Percentiles rank a stretch among this genome's conserved stretches.
Conservation (phyloP, 2,329 filamentous ascomycete genomes). For the Fusarium verticillioides region DNA sequence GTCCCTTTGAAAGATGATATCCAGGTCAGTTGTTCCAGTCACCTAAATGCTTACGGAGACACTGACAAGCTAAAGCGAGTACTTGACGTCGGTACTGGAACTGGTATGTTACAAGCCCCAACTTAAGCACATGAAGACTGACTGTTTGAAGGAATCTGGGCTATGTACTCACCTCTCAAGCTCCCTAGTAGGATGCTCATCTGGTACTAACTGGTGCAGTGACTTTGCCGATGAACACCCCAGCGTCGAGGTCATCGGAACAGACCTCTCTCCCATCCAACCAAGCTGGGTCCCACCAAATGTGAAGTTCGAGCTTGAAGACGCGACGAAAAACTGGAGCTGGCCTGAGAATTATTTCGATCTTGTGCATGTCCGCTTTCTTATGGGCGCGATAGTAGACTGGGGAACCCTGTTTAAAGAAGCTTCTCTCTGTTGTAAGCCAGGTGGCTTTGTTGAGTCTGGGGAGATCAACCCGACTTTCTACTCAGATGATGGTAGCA, state of each 20-base stretch:
- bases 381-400: background rate
- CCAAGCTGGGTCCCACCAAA: background rate
- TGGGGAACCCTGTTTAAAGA: background rate
- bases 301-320: background rate
- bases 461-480: background rate
- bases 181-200: accelerated
- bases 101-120: background rate
- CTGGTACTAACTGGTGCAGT: background rate
- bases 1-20: background rate
- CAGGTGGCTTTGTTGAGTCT: background rate
- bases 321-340: background rate
- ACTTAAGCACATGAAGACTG: background rate
- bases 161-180: background rate
- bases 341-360: background rate
- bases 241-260: background rate
- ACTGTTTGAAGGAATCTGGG: background rate
- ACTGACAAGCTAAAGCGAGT: background rate
- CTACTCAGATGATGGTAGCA: background rate
- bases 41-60: too few relatives aligned
- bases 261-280: background rate
- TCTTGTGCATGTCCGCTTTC: background rate
- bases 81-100: background rate
- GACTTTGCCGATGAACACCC: background rate
- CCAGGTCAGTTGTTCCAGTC: background rate
- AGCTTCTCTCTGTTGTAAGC: background rate